These are phyloP conservation scores for Ophiostoma triangulosporum DNA, from an alignment of 2,329 filamentous ascomycete species.

Conservation along the genomic window DNA sequence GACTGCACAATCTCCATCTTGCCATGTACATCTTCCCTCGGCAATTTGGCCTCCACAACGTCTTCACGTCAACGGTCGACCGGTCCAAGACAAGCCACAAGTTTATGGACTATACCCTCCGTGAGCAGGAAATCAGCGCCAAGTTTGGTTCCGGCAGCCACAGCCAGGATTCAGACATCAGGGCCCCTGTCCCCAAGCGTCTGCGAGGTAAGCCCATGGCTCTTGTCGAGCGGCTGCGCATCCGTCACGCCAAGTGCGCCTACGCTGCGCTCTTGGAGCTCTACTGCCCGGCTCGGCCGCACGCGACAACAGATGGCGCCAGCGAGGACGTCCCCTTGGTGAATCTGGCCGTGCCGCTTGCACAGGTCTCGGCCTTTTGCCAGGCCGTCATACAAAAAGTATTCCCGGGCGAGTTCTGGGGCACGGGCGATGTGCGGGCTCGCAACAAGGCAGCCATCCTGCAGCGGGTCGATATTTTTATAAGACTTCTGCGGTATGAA, in stretches of 20 bases:
- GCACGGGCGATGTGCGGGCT: conserved; percentile 34
- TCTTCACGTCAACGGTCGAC: conserved; percentile 58
- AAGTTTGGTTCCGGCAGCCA: conserved; percentile 21
- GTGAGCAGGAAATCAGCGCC: conserved; percentile 63
- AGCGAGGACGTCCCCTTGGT: conserved; percentile 33
- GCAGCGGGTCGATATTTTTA: conserved; percentile 60
- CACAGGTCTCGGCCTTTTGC: conserved; percentile 75
- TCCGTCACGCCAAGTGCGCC: conserved; percentile 58
- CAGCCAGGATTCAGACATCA: background rate
- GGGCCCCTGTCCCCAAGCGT: conserved; percentile 43
- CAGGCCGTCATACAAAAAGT: conserved; percentile 59
- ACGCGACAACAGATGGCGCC: background rate
- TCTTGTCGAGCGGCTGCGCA: conserved; percentile 55
- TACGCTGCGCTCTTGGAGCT: conserved; percentile 67
- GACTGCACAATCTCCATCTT: conserved; percentile 50
- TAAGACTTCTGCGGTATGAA: conserved; percentile 69
- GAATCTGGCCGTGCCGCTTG: conserved; percentile 51
- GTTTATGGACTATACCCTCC: conserved; percentile 72
- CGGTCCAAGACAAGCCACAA: conserved; percentile 46
- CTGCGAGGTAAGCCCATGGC: conserved; percentile 48
- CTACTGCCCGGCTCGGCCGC: conserved; percentile 53
- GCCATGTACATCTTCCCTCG: conserved; percentile 91
- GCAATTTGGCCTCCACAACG: conserved; percentile 83
- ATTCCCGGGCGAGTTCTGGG: conserved; percentile 66
- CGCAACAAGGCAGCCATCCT: conserved; percentile 52